These are phyloP conservation scores for Dipteronia dyeriana DNA, from an alignment of 345 rosid genomes.

Conservation along the genomic window DNA sequence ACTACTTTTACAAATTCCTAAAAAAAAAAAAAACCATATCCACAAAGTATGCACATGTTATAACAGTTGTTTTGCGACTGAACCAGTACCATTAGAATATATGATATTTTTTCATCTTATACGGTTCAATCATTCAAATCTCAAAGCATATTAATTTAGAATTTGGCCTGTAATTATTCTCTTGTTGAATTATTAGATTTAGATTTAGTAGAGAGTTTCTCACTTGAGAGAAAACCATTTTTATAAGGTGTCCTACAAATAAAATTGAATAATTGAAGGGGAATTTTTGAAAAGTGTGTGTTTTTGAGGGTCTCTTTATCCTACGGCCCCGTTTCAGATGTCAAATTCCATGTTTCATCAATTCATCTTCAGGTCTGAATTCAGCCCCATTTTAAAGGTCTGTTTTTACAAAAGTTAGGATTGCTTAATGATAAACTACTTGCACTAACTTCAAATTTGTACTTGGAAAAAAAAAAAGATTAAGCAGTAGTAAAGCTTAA, in stretches of 20 bases:
- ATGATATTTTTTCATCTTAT: too few species aligned
- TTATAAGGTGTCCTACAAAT: not conserved
- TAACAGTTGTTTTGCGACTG: not conserved
- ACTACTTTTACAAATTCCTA: too few species aligned
- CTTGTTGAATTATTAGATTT: not conserved
- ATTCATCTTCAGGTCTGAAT: not conserved
- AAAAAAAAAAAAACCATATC: not conserved
- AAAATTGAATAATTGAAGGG: not conserved
- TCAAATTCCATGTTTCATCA: slow-evolving; percentile 2
- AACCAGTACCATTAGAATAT: not conserved
- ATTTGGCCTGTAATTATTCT: not conserved
- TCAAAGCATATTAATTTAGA: too few species aligned
- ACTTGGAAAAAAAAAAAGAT: too few species aligned
- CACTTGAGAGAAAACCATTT: not conserved
- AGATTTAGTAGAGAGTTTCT: not conserved
- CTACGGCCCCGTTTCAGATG: not conserved
- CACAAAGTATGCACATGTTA: not conserved
- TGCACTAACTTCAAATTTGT: too few species aligned
- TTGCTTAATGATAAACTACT: too few species aligned
- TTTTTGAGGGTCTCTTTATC: too few species aligned
- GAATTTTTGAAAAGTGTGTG: too few species aligned
- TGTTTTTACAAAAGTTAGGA: too few species aligned
- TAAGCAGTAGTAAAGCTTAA: too few species aligned
- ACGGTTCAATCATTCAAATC: not conserved
- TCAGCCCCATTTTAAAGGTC: too few species aligned